Evolutionary conservation across 2,329 filamentous ascomycete genomes (phyloP).

Genomic region (Knoxdaviesia capensis): DNA sequence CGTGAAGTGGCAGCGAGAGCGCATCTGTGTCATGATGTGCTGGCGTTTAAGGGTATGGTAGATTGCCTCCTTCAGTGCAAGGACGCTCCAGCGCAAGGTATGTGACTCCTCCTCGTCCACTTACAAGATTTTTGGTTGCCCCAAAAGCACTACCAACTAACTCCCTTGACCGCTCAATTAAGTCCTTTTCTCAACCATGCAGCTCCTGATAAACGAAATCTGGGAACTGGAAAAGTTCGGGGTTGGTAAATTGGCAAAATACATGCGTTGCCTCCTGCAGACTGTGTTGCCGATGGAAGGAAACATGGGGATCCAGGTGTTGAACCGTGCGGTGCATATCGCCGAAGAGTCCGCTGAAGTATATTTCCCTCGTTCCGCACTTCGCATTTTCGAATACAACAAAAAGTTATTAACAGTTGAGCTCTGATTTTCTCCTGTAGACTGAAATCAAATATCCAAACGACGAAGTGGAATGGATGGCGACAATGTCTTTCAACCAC

Average conservation of each 20-base stretch:
- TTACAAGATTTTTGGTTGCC: neutral
- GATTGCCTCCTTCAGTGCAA: conserved; percentile 37
- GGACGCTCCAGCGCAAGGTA: conserved; percentile 29
- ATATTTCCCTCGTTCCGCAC: conserved; percentile 7
- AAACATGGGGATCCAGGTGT: conserved; percentile 32
- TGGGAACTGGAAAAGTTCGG: conserved; percentile 36
- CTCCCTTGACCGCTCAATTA: neutral
- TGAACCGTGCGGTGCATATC: conserved; percentile 40
- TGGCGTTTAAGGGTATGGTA: conserved; percentile 40
- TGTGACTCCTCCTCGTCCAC: conserved; percentile 1
- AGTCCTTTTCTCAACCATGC: conserved; percentile 33
- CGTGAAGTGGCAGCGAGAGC: conserved; percentile 35
- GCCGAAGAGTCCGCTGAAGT: conserved; percentile 29
- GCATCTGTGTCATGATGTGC: conserved; percentile 19
- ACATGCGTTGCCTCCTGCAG: conserved; percentile 61
- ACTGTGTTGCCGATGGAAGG: conserved; percentile 38
- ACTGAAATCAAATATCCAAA: conserved; percentile 28
- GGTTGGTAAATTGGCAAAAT: conserved; percentile 44
- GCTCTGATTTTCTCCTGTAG: conserved; percentile 5
- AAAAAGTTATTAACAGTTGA: conserved; percentile 1
- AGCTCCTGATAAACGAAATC: conserved; percentile 50
- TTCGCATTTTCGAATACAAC: neutral
- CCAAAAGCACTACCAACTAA: neutral
- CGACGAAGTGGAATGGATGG: conserved; percentile 60
- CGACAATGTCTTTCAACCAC: conserved; percentile 47